Base-by-base conservation (phyloP, 257 asterid species). In the Nicotiana sylvestris region DNA sequence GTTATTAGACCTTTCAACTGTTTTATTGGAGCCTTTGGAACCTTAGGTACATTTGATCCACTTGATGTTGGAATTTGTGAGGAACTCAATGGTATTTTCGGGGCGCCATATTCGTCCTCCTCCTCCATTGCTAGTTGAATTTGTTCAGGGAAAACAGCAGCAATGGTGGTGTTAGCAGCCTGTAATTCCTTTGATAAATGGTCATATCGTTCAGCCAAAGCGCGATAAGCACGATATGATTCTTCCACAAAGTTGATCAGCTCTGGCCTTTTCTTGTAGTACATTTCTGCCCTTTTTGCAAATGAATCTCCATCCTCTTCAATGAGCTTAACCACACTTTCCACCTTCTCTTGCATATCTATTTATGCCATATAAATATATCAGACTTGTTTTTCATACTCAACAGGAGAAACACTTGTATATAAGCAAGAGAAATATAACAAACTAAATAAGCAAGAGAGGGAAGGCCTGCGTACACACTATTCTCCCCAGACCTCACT, bases 261-360 rank as follows among this genome's bases (percentile, higher is more conserved):
- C 90, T 96, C 98, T 10, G 99, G 99, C 89, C 99, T 83, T 66
- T 90, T 87, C 87, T 87, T 90, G 90, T 96, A 96, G 88, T 94
- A 96, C 99, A 94, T 96, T 82, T 96, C 99, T 1, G 99, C 99
- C 82, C 97, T 87, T 86, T 90, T 90, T 12, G 95, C 94, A 69
- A 96, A 96, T 16, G 99, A 93, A 82, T 96, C 99, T 4, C 98
- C 99, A 29, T 94, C 98, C 25, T 90, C 95, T 87, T 94, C 91
- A 16, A 96, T 90, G 17, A 96, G 90, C 77, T 84, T 89, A 9
- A 96, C 90, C 92, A 91, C 92, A 60, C 81, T n/a, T 35, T 90
- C 92, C n/a, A 92, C 95, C 72, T 90, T 91, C 66, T 94, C 97
- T 82, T 93, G 98, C 98, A 96, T 94, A 84, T 96, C 99, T 95